phyloP scores from a whole-genome alignment of 352 stramenopile species.

The Phytophthora rubi region DNA sequence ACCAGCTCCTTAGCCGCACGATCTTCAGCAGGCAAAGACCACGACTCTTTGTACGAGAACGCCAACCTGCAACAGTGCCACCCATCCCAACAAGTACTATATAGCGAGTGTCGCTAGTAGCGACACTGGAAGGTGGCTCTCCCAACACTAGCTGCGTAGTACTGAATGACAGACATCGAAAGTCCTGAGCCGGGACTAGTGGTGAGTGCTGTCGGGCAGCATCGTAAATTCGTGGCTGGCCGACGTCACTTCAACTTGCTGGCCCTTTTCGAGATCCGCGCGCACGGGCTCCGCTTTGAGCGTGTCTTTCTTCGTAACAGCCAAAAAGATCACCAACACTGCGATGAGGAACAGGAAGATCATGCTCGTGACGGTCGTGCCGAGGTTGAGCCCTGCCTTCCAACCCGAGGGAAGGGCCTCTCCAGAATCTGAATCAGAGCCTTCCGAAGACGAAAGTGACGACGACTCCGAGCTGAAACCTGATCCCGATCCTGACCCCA shows the following conservation, averaged over 20 bases:
- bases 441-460: neutral
- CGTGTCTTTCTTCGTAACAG: slow-evolving; percentile 30
- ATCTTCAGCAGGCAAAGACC: no score
- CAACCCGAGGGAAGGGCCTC: slow-evolving; percentile 22
- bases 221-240: neutral
- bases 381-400: slow-evolving; percentile 36
- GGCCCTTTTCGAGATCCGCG: slow-evolving; percentile 7
- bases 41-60: no score
- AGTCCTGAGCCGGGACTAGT: no score
- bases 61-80: no score
- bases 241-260: neutral
- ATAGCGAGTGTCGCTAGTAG: no score
- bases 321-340: slow-evolving; percentile 23
- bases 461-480: no score
- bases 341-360: slow-evolving; percentile 32
- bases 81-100: no score
- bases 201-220: no score
- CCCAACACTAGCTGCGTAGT: neutral
- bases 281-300: slow-evolving; percentile 11
- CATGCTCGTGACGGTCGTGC: slow-evolving; percentile 31
- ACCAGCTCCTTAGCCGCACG: no score
- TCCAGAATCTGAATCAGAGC: neutral
- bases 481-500: slow-evolving; percentile 3
- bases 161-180: no score
- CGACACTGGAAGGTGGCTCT: no score